Base-by-base conservation (phyloP, 225 moss, liverwort and hornwort species). In the Bryoerythrophyllum caledonicum region DNA sequence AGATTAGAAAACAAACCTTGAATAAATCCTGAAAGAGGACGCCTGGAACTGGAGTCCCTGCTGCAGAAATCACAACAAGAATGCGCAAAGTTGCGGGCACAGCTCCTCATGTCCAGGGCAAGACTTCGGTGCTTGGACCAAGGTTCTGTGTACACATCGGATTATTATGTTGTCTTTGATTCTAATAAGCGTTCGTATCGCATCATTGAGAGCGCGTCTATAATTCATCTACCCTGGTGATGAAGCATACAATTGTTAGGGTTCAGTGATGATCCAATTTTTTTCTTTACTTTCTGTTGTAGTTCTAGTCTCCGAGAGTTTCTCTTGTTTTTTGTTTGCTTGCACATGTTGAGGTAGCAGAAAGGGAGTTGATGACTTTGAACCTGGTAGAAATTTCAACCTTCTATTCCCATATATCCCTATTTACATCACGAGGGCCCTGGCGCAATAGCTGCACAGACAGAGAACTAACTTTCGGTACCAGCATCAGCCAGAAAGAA, bases 1-100 rank as follows among this genome's bases (percentile, higher is more conserved):
- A 85, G 73, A 83, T 90, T 3, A 83, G 70, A 75, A n/a, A 90
- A 87, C 63, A 85, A 80, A 83, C 85, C 87, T 23, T 77, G 66
- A 69, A 71, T 90, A 30, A 90, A 87, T 67, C 71, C 79, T 60
- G 79, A 87, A 68, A 87, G 83, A 65, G 90, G 83, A 19, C 77
- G 69, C 14, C 76, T 78, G 24, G 90, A 90, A 79, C 68, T 90
- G 68, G 83, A 90, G 60, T 77, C 68, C 21, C 68, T 85, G 67
- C 69, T 90, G 58, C 81, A 81, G 72, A 85, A 78, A 72, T 87
- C 90, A 72, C 76, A 85, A 40, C 60, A 83, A 21, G 87, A 90
- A 80, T 83, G 79, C 70, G 79, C 83, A 62, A 74, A 82, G 61
- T 64, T 87, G 57, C 74, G 77, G 41, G 80, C 76, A 70, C 85